Percentiles rank a stretch among this genome's conserved stretches.
Conservation (phyloP, 1,284 basidiomycete genomes). For the Heterobasidion annosum region DNA sequence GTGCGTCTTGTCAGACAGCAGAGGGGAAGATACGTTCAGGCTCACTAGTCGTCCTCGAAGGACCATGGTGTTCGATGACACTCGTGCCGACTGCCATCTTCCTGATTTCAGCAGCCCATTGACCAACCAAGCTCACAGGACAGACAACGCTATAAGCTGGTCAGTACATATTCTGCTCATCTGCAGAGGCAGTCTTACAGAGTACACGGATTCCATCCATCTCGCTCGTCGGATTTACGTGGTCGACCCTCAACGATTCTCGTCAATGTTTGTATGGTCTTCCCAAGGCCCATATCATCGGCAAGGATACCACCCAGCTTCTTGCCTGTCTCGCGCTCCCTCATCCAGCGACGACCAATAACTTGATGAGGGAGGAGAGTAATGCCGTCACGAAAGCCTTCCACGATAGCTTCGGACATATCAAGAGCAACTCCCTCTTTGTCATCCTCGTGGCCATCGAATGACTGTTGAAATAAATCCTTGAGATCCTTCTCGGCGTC, state of each 20-base stretch:
- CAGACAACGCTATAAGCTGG: constrained; percentile 56
- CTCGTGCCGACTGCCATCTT: constrained; percentile 68
- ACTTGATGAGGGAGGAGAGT: constrained; percentile 71
- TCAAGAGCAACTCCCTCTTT: constrained; percentile 1
- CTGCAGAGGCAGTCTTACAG: constrained; percentile 42
- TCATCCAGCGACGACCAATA: constrained; percentile 83
- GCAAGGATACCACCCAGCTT: constrained; percentile 84
- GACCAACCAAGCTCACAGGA: constrained; percentile 79
- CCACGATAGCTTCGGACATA: constrained; percentile 1
- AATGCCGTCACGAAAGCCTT: constrained; percentile 55
- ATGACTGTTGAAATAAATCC: constrained; percentile 24
- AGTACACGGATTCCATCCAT: constrained; percentile 63
- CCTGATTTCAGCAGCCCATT: constrained; percentile 85
- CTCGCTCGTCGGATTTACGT: constrained; percentile 58
- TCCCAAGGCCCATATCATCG: constrained; percentile 89
- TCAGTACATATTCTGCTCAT: constrained; percentile 10
- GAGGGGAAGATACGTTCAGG: not conserved
- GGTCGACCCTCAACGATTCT: constrained; percentile 75
- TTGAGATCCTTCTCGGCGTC: constrained; percentile 49
- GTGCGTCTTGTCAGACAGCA: not conserved
- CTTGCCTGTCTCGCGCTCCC: constrained; percentile 71
- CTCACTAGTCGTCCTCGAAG: constrained; percentile 59
- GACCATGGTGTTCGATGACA: constrained; percentile 80
- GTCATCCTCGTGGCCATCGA: not conserved
- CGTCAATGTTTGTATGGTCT: constrained; percentile 88